A percentile compares a stretch with the other conserved stretches of the same genome.
Evolutionary conservation across 1,284 basidiomycete genomes (phyloP).

Genomic region (Amylostereum areolatum): DNA sequence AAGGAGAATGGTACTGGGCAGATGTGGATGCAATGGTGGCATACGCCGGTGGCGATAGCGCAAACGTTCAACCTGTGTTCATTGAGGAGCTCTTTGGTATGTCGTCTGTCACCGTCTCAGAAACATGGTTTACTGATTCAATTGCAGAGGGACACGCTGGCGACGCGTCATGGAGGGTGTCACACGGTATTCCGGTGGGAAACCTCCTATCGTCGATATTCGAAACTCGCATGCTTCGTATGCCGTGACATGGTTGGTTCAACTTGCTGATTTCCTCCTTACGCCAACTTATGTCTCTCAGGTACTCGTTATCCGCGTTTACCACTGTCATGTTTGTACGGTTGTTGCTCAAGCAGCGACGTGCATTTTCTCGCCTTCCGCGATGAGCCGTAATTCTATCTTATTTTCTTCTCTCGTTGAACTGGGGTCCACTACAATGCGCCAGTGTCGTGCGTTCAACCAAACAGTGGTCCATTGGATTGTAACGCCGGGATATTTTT

Average conservation of each 20-base stretch:
- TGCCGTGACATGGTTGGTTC: constrained; percentile 83
- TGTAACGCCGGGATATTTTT: not conserved
- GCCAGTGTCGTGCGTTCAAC: not conserved
- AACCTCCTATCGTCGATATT: constrained; percentile 80
- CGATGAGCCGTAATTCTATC: constrained; percentile 16
- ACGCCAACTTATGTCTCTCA: constrained; percentile 21
- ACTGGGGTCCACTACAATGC: not conserved
- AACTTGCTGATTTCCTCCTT: not conserved
- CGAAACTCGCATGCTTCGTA: constrained; percentile 96
- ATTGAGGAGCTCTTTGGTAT: constrained; percentile 83
- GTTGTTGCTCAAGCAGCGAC: constrained; percentile 47
- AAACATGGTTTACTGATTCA: constrained; percentile 3
- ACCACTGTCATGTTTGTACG: constrained; percentile 60
- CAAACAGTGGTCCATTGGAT: not conserved
- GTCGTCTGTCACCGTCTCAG: constrained; percentile 18
- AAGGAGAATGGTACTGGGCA: constrained; percentile 89
- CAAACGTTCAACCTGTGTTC: constrained; percentile 77
- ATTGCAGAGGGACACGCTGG: constrained; percentile 74
- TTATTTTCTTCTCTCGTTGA: not conserved
- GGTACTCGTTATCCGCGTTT: constrained; percentile 69
- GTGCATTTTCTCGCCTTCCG: constrained; percentile 25
- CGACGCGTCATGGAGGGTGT: constrained; percentile 58
- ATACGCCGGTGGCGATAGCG: constrained; percentile 65
- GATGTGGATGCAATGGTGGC: constrained; percentile 82
- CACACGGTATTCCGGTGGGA: constrained; percentile 84